Evolutionary conservation across 2,329 filamentous ascomycete species (phyloP).

Genomic region (Bipolaris gigantea): DNA sequence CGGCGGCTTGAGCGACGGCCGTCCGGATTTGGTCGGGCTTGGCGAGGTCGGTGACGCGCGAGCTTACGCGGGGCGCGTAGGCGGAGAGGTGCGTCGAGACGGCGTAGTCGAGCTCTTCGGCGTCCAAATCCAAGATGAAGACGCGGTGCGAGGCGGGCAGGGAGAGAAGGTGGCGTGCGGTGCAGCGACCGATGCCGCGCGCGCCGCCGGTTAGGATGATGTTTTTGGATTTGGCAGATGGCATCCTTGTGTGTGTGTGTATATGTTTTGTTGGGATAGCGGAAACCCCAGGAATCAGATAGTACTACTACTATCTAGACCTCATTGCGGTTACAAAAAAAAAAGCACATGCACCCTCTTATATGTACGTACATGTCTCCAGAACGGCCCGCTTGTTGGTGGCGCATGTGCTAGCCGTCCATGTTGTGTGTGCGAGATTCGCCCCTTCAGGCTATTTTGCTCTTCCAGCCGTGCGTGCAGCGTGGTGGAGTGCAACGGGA

Average conservation of each 20-base stretch:
- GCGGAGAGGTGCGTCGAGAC: slow-evolving; percentile 36
- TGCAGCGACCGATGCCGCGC: slow-evolving; percentile 49
- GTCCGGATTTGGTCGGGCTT: slow-evolving; percentile 25
- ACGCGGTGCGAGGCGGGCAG: slow-evolving; percentile 45
- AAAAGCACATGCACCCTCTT: not conserved
- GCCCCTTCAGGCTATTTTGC: slow-evolving; percentile 16
- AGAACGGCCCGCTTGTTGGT: not conserved
- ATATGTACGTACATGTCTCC: not conserved
- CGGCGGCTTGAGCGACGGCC: slow-evolving; percentile 42
- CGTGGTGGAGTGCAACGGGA: not conserved
- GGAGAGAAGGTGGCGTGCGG: slow-evolving; percentile 47
- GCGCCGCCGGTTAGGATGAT: slow-evolving; percentile 48
- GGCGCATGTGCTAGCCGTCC: too few species aligned
- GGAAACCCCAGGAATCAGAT: too few species aligned
- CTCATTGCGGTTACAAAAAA: too few species aligned
- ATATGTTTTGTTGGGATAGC: not conserved
- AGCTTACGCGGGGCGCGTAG: slow-evolving; percentile 31
- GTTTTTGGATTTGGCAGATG: slow-evolving; percentile 27
- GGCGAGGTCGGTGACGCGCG: slow-evolving; percentile 44
- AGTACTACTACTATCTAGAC: too few species aligned
- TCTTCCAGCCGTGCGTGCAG: not conserved
- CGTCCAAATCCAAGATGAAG: slow-evolving; percentile 50
- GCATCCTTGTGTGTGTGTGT: slow-evolving; percentile 12
- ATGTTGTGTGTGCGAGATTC: not conserved
- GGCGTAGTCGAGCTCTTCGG: slow-evolving; percentile 39